phyloP scores from a whole-genome alignment of 768 basidiomycete genomes.

The Holtermanniella nyarrowii region DNA sequence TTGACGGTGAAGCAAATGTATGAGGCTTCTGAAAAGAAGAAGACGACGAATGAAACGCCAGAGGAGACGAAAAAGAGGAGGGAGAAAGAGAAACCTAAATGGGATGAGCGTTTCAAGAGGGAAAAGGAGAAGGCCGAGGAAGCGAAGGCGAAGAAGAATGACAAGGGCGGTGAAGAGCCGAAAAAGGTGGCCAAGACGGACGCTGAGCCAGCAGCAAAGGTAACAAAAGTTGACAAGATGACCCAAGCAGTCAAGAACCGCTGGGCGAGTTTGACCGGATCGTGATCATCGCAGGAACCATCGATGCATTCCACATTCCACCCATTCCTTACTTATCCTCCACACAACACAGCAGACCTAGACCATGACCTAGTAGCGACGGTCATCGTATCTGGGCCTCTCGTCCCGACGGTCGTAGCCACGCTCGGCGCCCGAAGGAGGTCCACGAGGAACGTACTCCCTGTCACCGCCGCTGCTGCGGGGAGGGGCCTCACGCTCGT shows the following conservation, averaged over 20 bases:
- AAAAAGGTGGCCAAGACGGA: conserved; percentile 2
- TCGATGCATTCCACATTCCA: too few species aligned
- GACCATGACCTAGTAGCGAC: conserved; percentile 20
- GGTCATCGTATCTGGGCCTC: conserved; percentile 21
- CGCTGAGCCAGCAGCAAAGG: background rate
- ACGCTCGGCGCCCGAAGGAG: conserved; percentile 2
- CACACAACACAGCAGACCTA: too few species aligned
- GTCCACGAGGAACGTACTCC: conserved; percentile 1
- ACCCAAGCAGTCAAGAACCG: too few species aligned
- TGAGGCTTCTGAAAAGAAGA: background rate
- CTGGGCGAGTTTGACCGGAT: too few species aligned
- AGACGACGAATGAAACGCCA: background rate
- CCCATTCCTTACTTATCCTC: too few species aligned
- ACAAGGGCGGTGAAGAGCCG: background rate
- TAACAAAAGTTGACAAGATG: too few species aligned
- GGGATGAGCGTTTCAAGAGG: conserved; percentile 3
- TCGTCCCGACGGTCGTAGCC: conserved; percentile 14
- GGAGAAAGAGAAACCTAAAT: conserved; percentile 1
- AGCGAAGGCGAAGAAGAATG: conserved; percentile 17
- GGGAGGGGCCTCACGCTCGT: conserved; percentile 2
- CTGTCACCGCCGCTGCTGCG: conserved; percentile 9
- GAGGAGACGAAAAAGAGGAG: background rate
- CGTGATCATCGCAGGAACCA: too few species aligned
- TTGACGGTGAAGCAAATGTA: background rate
- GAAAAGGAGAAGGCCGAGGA: conserved; percentile 15